Percentiles rank a stretch among this genome's conserved stretches.
These are phyloP conservation scores for Phytophthora pini DNA, from an alignment of 352 stramenopile genomes.

Conservation along the genomic window DNA sequence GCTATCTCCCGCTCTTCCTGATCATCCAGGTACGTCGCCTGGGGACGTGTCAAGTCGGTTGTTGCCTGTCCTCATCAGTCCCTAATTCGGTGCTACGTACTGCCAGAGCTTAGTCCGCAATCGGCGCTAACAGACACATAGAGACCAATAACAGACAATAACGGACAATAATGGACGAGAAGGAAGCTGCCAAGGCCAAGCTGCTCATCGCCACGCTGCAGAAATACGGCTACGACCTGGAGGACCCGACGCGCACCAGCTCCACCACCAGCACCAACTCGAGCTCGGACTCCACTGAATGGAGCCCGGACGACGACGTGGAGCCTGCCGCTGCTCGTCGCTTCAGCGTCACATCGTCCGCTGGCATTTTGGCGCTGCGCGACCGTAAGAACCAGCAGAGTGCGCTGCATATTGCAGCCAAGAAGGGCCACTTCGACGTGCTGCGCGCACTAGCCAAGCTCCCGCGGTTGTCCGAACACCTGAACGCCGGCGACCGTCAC, in stretches of 20 bases:
- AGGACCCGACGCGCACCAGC: constrained; percentile 38
- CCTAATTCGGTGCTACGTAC: constrained; percentile 12
- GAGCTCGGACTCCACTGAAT: constrained; percentile 42
- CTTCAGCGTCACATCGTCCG: constrained; percentile 43
- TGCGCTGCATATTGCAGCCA: constrained; percentile 83
- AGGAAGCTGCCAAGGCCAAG: constrained; percentile 67
- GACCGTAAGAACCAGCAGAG: constrained; percentile 89
- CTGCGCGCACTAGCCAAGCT: constrained; percentile 82
- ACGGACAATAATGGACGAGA: constrained; percentile 38
- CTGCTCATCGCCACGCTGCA: constrained; percentile 84
- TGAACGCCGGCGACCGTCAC: constrained; percentile 82
- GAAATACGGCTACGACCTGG: constrained; percentile 86
- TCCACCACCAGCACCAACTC: constrained; percentile 36
- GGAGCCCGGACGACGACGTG: constrained; percentile 42
- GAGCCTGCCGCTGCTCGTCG: constrained; percentile 28
- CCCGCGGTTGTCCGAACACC: constrained; percentile 65
- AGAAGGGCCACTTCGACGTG: constrained; percentile 86
- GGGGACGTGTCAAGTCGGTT: constrained; percentile 18
- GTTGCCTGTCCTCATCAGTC: constrained; percentile 24
- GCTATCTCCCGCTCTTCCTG: constrained; percentile 26
- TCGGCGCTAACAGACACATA: constrained; percentile 19
- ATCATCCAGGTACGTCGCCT: constrained; percentile 16
- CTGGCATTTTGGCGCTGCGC: constrained; percentile 77
- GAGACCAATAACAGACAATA: constrained; percentile 4
- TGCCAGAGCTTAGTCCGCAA: constrained; percentile 28